phyloP scores from a whole-genome alignment of 768 basidiomycete genomes.

The Amanita molliuscula region DNA sequence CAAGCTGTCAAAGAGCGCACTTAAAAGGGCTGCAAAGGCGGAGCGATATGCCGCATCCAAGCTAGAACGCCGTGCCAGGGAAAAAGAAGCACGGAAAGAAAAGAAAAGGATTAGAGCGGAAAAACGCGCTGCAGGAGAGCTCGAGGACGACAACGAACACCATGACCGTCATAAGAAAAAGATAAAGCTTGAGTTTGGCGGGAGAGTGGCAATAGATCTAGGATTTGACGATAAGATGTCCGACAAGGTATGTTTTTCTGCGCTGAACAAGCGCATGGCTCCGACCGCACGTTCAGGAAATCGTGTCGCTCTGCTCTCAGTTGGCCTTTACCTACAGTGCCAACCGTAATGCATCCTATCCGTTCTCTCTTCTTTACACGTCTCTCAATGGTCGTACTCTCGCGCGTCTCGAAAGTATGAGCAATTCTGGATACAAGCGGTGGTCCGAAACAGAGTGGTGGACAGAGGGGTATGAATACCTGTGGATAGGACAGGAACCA shows the following conservation, averaged over 20 bases:
- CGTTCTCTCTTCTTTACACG: conserved; percentile 73
- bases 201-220: conserved; percentile 73
- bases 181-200: conserved; percentile 37
- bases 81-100: conserved; percentile 68
- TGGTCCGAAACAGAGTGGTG: conserved; percentile 86
- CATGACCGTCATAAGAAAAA: conserved; percentile 30
- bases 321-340: conserved; percentile 85
- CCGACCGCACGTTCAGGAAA: conserved; percentile 47
- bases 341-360: conserved; percentile 62
- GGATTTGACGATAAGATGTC: conserved; percentile 91
- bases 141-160: conserved; percentile 35
- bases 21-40: conserved; percentile 67
- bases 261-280: neutral
- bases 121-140: conserved; percentile 56
- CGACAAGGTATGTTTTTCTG: conserved; percentile 59
- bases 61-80: conserved; percentile 63
- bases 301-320: conserved; percentile 82
- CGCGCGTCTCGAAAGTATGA: conserved; percentile 51
- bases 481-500: conserved; percentile 36
- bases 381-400: conserved; percentile 67
- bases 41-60: conserved; percentile 57
- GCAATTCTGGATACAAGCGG: conserved; percentile 59
- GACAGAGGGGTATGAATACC: conserved; percentile 57
- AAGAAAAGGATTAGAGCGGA: conserved; percentile 54
- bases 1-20: conserved; percentile 65